Conservation (phyloP, 129 eudicot genomes). For the Flaveria trinervia region DNA sequence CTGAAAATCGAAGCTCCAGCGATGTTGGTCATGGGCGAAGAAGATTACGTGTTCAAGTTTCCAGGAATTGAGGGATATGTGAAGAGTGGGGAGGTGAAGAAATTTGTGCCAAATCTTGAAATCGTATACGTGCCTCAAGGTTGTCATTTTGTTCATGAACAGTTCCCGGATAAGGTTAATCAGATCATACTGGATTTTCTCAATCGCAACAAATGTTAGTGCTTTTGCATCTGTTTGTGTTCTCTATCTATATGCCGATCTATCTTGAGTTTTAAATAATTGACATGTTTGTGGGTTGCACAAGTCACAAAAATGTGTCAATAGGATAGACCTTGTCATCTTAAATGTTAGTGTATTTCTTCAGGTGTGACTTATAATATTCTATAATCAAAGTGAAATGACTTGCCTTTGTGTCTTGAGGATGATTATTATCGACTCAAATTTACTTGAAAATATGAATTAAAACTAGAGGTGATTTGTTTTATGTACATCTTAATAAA, state of each 20-base stretch:
- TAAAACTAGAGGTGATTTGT: too few relatives aligned
- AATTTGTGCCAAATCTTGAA: slow-evolving; percentile 41
- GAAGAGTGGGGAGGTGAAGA: slow-evolving; percentile 37
- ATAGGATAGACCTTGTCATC: not conserved
- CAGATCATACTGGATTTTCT: slow-evolving; percentile 40
- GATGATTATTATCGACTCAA: too few relatives aligned
- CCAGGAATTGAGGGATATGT: slow-evolving; percentile 43
- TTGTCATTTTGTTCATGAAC: slow-evolving; percentile 49
- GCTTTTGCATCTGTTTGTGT: not conserved
- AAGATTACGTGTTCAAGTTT: slow-evolving; percentile 37
- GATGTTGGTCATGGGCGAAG: slow-evolving; percentile 36
- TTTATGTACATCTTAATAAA: too few relatives aligned
- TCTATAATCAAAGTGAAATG: too few relatives aligned
- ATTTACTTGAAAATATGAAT: too few relatives aligned
- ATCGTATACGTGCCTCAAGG: slow-evolving; percentile 38
- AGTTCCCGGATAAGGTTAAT: slow-evolving; percentile 43
- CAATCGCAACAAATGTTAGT: slow-evolving; percentile 24
- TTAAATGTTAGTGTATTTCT: not conserved
- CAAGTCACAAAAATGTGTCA: too few relatives aligned
- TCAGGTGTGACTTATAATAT: too few relatives aligned
- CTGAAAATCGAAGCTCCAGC: slow-evolving; percentile 38
- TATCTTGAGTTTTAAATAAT: not conserved
- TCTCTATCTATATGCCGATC: too few relatives aligned
- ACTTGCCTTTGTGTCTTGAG: not conserved
- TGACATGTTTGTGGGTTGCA: not conserved